Evolutionary conservation across 176 grass and related monocot species (phyloP).

Genomic region (Luzula sylvatica): DNA sequence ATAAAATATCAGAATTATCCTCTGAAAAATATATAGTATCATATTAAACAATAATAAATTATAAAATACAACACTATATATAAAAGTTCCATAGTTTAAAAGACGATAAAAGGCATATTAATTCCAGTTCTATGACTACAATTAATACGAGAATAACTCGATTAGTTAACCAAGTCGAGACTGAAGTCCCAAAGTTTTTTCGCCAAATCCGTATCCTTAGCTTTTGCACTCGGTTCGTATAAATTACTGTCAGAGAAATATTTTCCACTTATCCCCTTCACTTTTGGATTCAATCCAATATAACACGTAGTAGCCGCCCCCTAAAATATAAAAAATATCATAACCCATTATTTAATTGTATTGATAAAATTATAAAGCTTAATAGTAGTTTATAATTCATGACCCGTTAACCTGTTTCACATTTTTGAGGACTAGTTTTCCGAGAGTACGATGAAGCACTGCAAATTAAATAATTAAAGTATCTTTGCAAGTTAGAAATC

Average conservation of each 20-base stretch:
- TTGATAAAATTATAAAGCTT: slow-evolving; percentile 3
- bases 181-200: slow-evolving; percentile 83
- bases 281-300: slow-evolving; percentile 54
- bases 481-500: not conserved
- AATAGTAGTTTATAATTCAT: too few relatives aligned
- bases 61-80: too few relatives aligned
- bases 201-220: slow-evolving; percentile 50
- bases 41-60: too few relatives aligned
- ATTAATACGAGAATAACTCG: too few relatives aligned
- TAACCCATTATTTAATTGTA: too few relatives aligned
- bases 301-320: slow-evolving; percentile 89
- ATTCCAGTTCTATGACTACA: too few relatives aligned
- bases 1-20: too few relatives aligned
- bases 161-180: slow-evolving; percentile 44
- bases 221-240: slow-evolving; percentile 39
- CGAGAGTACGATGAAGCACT: slow-evolving; percentile 56
- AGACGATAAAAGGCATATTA: too few relatives aligned
- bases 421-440: slow-evolving; percentile 86
- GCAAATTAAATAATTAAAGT: slow-evolving; percentile 9
- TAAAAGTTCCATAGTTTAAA: too few relatives aligned
- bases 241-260: slow-evolving; percentile 68
- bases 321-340: slow-evolving; percentile 27
- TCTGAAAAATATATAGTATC: too few relatives aligned
- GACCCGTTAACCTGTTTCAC: slow-evolving; percentile 73
- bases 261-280: slow-evolving; percentile 46